Base-by-base conservation (phyloP, 176 grass and related monocot genomes). In the Cenchrus purpureus region DNA sequence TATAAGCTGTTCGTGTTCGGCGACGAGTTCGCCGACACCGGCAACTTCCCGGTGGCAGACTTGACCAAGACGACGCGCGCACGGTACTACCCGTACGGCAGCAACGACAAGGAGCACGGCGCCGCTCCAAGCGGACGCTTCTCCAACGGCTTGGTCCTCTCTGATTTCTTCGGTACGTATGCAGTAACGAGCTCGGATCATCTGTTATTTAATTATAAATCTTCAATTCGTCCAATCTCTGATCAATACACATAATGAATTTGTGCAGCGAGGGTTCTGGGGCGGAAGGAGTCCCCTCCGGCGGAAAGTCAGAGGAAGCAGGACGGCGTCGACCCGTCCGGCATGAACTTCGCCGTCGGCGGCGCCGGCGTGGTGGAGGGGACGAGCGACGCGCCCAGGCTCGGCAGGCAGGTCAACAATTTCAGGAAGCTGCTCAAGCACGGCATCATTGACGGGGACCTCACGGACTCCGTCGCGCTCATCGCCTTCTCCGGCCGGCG, bases 271-370 rank as follows among this genome's bases (percentile, higher is more conserved):
- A 51, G 12, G 22, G 85, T 89, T 2, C 8, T 85, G 31, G 87
- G 87, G 20, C n/a, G 0, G 20, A 15, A 44, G 0, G 15, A 54
- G 63, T 68, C 78, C 6, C 78, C 78, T 42, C 78, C 78, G 29
- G 44, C 77, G 5, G 84, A 81, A 65, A 76, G 71, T n/a, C 20
- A 4, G 0, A 20, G 44, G 29, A 31, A 81, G 19, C 3, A 40
- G n/a, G 4, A 68, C 69, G 73, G 56, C 3, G 73, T 68, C 1
- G 70, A 76, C 34, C 83, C 44, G 45, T 62, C 9, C 8, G 95
- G 91, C 73, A 93, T 91, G 91, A 93, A 92, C 86, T 97, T 95
- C 25, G 95, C 92, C 29, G 78, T 82, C 0, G 86, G 86, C 49
- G 92, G 95, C 13, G 57, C 92, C 4, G 90, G 92, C 1, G 86